Base-by-base conservation (phyloP, 768 basidiomycete genomes). In the Trametes cingulata region DNA sequence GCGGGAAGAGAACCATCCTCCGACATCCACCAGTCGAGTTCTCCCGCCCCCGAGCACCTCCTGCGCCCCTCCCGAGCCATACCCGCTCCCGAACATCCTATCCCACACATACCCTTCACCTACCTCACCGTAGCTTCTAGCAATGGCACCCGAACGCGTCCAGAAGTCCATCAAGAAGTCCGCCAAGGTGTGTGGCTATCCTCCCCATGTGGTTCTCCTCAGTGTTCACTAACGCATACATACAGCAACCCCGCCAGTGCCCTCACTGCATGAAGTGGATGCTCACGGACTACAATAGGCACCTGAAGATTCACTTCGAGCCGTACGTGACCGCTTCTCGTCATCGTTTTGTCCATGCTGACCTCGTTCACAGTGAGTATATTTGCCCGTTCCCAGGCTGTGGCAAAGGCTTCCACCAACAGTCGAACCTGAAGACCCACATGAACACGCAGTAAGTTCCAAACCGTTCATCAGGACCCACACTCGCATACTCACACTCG, bases 1-100 rank as follows among this genome's bases (percentile, higher is more conserved):
- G 51, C 19, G 50, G 35, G 3, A 8, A 36, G 12, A 25, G 27
- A 22, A 12, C 19, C 55, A 49, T 49, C 45, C 49, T 42, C 39
- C 61, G 42, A 55, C 54, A 15, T 43, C 37, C 51, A 29, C 45
- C 35, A 49, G 48, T 56, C 52, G 52, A 36, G 42, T 33, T 36
- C 22, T 19, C 36, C 36, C 27, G 20, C 54, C 55, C 35, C 48
- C 6, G 39, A 40, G 6, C 55, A 25, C 22, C 24, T 47, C 56
- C 29, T 22, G 24, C 46, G 42, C 45, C 41, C 36, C 13, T 19
- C 56, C 52, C 37, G 50, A 62, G 56, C 56, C 56, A 53, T 52
- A 19, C 46, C 22, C 48, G 8, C 50, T 29, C 27, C 55, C 35
- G 36, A 4, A 25, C 55, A 56, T 29, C 33, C 52, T 35, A 45